A percentile compares a stretch with the other conserved stretches of the same genome.
Conservation (phyloP, 495 filamentous ascomycete genomes). For the Diplogelasinospora grovesii region DNA sequence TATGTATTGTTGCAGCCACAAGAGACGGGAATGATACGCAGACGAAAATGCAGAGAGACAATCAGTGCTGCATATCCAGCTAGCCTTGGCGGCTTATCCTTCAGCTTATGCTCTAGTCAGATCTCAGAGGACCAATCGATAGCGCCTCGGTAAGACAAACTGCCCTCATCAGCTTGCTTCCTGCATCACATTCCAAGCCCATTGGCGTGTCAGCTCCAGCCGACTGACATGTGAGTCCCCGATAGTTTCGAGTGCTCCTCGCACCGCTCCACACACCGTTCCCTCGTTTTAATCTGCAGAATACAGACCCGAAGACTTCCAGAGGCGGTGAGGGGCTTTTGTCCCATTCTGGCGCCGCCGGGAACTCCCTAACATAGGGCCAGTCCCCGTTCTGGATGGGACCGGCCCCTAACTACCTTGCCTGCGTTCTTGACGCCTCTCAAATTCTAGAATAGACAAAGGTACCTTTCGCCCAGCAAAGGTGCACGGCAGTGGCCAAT, state of each 20-base stretch:
- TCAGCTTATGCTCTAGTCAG: background rate
- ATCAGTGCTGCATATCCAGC: background rate
- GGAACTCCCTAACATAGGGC: constrained; percentile 3
- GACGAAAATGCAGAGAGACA: background rate
- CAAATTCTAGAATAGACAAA: no score
- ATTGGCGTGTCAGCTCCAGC: background rate
- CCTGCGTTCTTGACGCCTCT: no score
- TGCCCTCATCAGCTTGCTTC: constrained; percentile 8
- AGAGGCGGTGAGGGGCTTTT: constrained; percentile 10
- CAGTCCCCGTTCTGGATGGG: no score
- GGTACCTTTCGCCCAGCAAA: no score
- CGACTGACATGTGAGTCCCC: constrained; percentile 18
- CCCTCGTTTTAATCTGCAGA: no score
- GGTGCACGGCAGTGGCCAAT: no score
- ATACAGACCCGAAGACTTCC: background rate
- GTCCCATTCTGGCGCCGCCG: constrained; percentile 2
- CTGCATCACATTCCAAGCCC: background rate
- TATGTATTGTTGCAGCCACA: background rate
- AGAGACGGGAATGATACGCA: background rate
- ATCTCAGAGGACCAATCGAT: constrained; percentile 6
- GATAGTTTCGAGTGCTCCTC: no score
- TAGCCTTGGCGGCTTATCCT: background rate
- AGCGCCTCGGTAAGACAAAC: constrained; percentile 12
- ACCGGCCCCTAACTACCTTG: no score
- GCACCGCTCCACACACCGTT: background rate